Conservation (phyloP, 192 early-diverging fungal species). For the Gorgonomyces haynaldii region DNA sequence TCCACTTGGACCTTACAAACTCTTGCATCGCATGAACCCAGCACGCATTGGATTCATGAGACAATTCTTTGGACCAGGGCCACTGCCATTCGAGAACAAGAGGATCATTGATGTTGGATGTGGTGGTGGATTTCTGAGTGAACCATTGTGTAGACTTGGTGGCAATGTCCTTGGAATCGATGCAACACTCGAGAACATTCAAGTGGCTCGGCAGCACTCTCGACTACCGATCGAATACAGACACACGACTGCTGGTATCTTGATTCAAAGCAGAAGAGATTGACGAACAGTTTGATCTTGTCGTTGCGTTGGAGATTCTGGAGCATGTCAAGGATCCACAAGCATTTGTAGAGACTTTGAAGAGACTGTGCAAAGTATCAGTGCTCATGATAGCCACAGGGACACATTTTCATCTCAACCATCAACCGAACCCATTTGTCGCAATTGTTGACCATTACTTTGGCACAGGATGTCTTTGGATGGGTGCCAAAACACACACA, state of each 20-base stretch:
- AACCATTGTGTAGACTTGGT: conserved; percentile 36
- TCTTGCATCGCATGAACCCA: conserved; percentile 63
- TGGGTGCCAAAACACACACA: conserved; percentile 81
- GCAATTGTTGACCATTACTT: conserved; percentile 62
- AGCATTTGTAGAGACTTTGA: conserved; percentile 57
- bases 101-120: conserved; percentile 82
- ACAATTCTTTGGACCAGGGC: conserved; percentile 13
- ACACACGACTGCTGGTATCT: conserved; percentile 56
- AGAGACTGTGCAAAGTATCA: conserved; percentile 49
- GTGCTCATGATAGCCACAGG: conserved; percentile 40
- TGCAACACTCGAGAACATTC: conserved; percentile 72
- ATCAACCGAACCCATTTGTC: conserved; percentile 76
- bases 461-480: conserved; percentile 69
- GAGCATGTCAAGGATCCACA: conserved; percentile 77
- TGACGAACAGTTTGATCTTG: conserved; percentile 57
- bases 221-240: conserved; percentile 48
- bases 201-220: conserved; percentile 62
- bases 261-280: conserved; percentile 15
- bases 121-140: conserved; percentile 82
- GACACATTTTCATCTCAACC: conserved; percentile 71
- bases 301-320: conserved; percentile 80
- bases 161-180: conserved; percentile 42
- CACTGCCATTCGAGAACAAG: conserved; percentile 35
- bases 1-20: conserved; percentile 67
- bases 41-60: conserved; percentile 62